phyloP scores from a whole-genome alignment of 2,329 filamentous ascomycete species.

The Neonectria punicea region DNA sequence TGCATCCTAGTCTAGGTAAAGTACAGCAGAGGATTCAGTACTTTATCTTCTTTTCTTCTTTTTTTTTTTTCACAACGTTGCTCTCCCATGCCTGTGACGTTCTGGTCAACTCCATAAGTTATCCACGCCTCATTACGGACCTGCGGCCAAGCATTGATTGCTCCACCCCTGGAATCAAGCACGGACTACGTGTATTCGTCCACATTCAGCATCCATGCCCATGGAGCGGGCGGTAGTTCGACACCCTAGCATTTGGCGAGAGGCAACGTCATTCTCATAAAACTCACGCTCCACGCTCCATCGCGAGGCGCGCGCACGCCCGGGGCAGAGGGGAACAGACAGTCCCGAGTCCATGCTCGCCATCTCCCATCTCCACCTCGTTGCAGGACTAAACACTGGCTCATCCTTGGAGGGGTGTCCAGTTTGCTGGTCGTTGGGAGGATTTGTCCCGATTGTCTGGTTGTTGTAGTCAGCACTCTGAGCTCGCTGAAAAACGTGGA shows the following conservation, averaged over 20 bases:
- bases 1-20: not conserved
- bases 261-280: slow-evolving; percentile 5
- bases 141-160: not conserved
- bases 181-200: not conserved
- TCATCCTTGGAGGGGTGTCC: not conserved
- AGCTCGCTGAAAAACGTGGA: not conserved
- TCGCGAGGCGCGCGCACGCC: not conserved
- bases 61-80: not conserved
- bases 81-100: not conserved
- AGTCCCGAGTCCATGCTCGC: slow-evolving; percentile 2
- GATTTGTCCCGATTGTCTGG: slow-evolving; percentile 18
- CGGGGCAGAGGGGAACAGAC: slow-evolving; percentile 9
- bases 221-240: not conserved
- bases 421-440: slow-evolving; percentile 5
- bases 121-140: not conserved
- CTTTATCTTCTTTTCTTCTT: not conserved
- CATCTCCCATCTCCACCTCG: slow-evolving; percentile 8
- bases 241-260: not conserved
- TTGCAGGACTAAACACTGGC: slow-evolving; percentile 10
- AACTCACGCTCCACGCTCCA: not conserved
- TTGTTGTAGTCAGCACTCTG: not conserved
- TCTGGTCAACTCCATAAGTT: not conserved
- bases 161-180: not conserved
- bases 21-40: not conserved
- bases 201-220: not conserved